Percentiles rank a stretch among this genome's conserved stretches.
These are phyloP conservation scores for Paulownia fortunei DNA, from an alignment of 257 asterid genomes.

Conservation along the genomic window DNA sequence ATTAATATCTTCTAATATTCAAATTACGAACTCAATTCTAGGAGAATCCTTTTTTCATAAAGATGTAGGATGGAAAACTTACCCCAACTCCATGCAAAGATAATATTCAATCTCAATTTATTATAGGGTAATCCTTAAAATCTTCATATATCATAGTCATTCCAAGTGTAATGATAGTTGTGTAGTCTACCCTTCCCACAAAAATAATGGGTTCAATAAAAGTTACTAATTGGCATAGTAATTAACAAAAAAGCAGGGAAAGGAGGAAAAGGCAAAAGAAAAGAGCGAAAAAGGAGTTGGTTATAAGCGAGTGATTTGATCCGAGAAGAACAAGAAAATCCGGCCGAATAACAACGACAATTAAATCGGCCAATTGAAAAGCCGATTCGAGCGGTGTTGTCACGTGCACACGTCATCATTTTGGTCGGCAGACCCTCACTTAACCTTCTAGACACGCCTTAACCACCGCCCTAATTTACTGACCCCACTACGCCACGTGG, in stretches of 20 bases:
- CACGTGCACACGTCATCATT: conserved; percentile 10
- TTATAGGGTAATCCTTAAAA: no score
- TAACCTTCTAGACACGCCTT: conserved; percentile 23
- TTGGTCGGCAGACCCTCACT: conserved; percentile 35
- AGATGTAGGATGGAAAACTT: no score
- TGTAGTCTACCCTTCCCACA: no score
- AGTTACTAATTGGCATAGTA: background rate
- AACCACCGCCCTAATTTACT: conserved; percentile 29
- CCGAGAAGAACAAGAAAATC: conserved; percentile 22
- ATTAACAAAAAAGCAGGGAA: background rate
- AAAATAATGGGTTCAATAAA: no score
- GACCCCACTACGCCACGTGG: conserved; percentile 5
- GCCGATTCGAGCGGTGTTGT: background rate
- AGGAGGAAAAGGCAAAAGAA: background rate
- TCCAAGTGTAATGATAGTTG: no score
- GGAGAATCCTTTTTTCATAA: no score
- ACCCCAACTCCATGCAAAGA: no score
- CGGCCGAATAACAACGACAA: conserved; percentile 9
- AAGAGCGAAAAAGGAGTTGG: background rate
- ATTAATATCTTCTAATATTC: no score
- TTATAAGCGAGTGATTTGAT: background rate
- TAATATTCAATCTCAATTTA: no score
- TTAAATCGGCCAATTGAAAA: no score
- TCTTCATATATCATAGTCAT: no score
- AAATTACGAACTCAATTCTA: no score